Base-by-base conservation (phyloP, 176 grass and related monocot species). In the Triticum monococcum region DNA sequence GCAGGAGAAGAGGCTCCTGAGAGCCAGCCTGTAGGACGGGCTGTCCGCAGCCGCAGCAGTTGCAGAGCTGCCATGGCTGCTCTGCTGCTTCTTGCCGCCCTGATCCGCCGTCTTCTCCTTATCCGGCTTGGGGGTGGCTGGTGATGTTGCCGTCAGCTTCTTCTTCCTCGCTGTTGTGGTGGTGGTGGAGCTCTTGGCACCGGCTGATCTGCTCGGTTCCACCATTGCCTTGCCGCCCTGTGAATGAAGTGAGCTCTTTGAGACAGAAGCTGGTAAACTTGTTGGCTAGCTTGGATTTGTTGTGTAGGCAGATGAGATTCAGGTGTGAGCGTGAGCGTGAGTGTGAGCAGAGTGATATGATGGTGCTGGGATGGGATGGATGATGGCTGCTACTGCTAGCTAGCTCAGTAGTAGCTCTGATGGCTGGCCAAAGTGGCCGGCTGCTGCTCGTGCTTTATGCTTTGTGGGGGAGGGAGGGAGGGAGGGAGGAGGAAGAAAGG, bases 1-100 rank as follows among this genome's bases (percentile, higher is more conserved):
- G 91, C 93, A 97, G 10, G 85, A 91, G 81, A 97, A 93, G 87
- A 97, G 45, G 87, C 87, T 91, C 82, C 79, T 72, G 5, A 97
- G 92, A 41, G 92, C 91, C 62, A 89, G 72, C 83, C 84, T 91
- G 86, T 92, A 92, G 38, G 92, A 93, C 3, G 95, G 95, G 81
- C 92, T 94, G 64, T 90, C 93, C 9, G 63, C 74, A 0, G 41
- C 72, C 4, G 52, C 17, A 17, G 48, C 48, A 18, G 50, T 2
- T 0, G 24, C 71, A 3, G 6, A 0, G 3, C 10, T 5, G 41
- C 52, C 25, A 5, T 69, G 61, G 68, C 83, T 70, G 79, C 78
- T 75, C 75, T 83, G 66, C 73, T 64, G 72, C 54, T n/a, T 40
- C 50, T 10, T 87, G 74, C 63, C 62, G 14, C 8, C 8, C 41